Percentiles rank a stretch among this genome's conserved stretches.
Conservation (phyloP, 805 yeast species). For the Ogataea minuta region DNA sequence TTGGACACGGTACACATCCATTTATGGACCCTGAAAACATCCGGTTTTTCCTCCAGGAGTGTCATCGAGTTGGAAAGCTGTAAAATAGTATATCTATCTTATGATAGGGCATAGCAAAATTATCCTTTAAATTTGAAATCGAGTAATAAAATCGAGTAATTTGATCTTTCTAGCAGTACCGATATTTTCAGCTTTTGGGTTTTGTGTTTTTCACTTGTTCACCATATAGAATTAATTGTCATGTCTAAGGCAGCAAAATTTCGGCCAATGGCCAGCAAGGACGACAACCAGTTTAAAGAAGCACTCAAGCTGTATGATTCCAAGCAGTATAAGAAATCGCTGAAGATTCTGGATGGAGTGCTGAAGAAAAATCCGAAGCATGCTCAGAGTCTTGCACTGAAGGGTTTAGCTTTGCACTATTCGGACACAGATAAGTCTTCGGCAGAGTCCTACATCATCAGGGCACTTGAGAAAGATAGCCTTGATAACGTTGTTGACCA, state of each 20-base stretch:
- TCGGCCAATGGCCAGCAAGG: conserved; percentile 41
- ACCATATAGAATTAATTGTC: neutral
- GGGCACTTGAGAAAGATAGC: conserved; percentile 59
- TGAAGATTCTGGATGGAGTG: conserved; percentile 70
- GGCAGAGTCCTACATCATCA: conserved; percentile 57
- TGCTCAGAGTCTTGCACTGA: conserved; percentile 80
- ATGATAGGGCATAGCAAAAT: too few species aligned
- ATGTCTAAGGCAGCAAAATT: conserved; percentile 7
- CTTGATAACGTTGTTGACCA: conserved; percentile 76
- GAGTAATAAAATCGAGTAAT: too few species aligned
- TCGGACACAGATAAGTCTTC: conserved; percentile 55
- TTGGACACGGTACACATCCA: conserved; percentile 98
- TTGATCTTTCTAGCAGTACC: too few species aligned
- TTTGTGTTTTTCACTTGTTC: conserved; percentile 1
- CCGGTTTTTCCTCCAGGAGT: conserved; percentile 79
- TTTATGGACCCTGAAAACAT: conserved; percentile 93
- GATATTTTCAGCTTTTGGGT: too few species aligned
- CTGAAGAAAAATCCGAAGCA: conserved; percentile 73
- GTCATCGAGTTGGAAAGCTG: conserved; percentile 67
- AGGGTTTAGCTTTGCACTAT: conserved; percentile 67
- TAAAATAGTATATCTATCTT: neutral
- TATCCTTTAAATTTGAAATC: too few species aligned
- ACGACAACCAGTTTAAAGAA: conserved; percentile 71
- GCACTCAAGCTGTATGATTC: conserved; percentile 81
- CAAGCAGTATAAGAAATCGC: conserved; percentile 83